Evolutionary conservation across 2,329 filamentous ascomycete species (phyloP).

Genomic region (Aspergillus clavatus): DNA sequence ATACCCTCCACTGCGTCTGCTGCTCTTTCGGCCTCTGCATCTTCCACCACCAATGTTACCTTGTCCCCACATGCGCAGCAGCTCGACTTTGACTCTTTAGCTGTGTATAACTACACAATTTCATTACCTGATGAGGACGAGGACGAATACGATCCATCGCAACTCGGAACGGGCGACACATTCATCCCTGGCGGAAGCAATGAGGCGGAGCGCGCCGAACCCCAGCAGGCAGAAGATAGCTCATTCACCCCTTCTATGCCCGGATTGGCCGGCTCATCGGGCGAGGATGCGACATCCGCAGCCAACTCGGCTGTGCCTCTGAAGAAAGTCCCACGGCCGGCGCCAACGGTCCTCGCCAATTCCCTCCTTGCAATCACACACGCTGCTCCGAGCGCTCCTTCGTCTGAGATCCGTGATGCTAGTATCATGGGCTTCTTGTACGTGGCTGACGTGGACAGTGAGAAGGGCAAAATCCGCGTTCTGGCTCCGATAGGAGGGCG

Average conservation of each 20-base stretch:
- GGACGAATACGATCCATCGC: slow-evolving; percentile 41
- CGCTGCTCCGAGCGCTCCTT: slow-evolving; percentile 62
- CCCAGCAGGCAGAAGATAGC: slow-evolving; percentile 15
- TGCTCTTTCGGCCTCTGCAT: slow-evolving; percentile 30
- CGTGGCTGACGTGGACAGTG: slow-evolving; percentile 84
- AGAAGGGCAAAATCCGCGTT: slow-evolving; percentile 72
- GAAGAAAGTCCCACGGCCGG: slow-evolving; percentile 60
- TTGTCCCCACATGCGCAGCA: slow-evolving; percentile 84
- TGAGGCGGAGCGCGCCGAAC: slow-evolving; percentile 18
- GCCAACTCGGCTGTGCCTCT: slow-evolving; percentile 36
- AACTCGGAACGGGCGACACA: slow-evolving; percentile 28
- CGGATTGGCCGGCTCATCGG: slow-evolving; percentile 19
- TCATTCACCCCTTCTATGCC: slow-evolving; percentile 18
- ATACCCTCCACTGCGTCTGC: slow-evolving; percentile 36
- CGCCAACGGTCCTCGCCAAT: slow-evolving; percentile 62
- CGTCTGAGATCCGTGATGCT: slow-evolving; percentile 70
- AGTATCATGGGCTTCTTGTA: slow-evolving; percentile 91
- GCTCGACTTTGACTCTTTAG: slow-evolving; percentile 69
- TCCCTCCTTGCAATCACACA: slow-evolving; percentile 81
- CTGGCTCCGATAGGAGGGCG: slow-evolving; percentile 78
- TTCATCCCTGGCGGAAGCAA: slow-evolving; percentile 33
- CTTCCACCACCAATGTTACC: slow-evolving; percentile 55
- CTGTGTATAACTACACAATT: slow-evolving; percentile 66
- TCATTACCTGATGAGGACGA: slow-evolving; percentile 51
- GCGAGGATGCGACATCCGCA: slow-evolving; percentile 13